Evolutionary conservation across 805 yeast genomes (phyloP), one percentile per base, ranked within the genome.

Genomic region (Kuraishia capsulata): DNA sequence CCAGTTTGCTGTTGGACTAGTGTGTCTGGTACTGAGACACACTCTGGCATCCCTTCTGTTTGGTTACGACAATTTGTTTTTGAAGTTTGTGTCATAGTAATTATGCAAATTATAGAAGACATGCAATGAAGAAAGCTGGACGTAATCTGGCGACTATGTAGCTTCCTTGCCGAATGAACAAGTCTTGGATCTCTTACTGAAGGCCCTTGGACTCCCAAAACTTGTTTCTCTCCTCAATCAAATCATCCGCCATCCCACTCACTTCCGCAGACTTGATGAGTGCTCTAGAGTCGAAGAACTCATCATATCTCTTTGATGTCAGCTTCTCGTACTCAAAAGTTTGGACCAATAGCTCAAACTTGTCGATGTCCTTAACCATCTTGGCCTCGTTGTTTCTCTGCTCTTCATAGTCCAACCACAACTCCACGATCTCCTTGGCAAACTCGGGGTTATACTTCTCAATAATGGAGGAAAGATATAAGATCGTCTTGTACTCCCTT

Each of bases 291-390:
- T 62, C 49, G 63, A 77, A 78, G 52, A 90, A 89, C 49, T 85
- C 88, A 36, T 69, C 65, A 43, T 90, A 67, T 48, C 76, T 78
- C 43, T 72, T 72, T 9, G 77, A 70, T 48, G 67, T 72, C 45
- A 66, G 65, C 48, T 76, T 79, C 62, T 87, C 96, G 54, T 89
- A 90, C 58, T 88, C 85, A 70, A 77, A 77, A 30, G 89, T 81
- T 62, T 85, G 86, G 47, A 82, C 71, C 46, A 84, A 66, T 74
- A 88, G 74, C 61, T 88, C 97, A 53, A 75, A 83, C 66, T 90
- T 90, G 60, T 90, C 97, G 43, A 92, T 77, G 59, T 90, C 97
- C 62, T 90, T 90, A 45, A 90, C 96, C 48, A 86, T 85, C 39
- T 79, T 69, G 10, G 97, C 96, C 58, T 90, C 97, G 20, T 75